Conservation (phyloP, 2,329 filamentous ascomycete genomes). For the Talaromyces funiculosus region DNA sequence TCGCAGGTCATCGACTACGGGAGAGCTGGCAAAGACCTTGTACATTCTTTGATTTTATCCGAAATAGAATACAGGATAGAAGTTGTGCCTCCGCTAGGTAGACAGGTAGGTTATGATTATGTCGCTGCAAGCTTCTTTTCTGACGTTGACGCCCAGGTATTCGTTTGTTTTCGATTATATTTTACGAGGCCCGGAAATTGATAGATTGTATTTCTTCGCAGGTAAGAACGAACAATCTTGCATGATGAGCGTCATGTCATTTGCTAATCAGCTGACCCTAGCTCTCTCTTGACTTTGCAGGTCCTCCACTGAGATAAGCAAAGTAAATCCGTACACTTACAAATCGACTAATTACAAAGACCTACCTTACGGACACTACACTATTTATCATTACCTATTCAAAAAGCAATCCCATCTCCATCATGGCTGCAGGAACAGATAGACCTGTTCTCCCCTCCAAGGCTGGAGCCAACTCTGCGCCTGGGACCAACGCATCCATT, state of each 20-base stretch:
- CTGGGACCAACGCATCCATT: constrained; percentile 57
- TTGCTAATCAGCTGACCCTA: neutral
- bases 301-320: neutral
- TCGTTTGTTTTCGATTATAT: neutral
- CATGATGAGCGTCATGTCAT: neutral
- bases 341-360: neutral
- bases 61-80: constrained; percentile 10
- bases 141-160: neutral
- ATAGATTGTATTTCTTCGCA: constrained; percentile 9
- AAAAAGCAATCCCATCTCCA: neutral
- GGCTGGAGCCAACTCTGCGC: constrained; percentile 22
- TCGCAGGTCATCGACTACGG: constrained; percentile 13
- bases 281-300: neutral
- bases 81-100: constrained; percentile 4
- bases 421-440: constrained; percentile 10
- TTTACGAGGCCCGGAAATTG: neutral
- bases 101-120: constrained; percentile 3
- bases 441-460: constrained; percentile 7
- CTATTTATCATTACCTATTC: neutral
- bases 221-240: neutral
- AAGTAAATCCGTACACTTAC: neutral
- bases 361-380: neutral
- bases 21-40: constrained; percentile 6
- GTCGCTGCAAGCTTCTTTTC: neutral
- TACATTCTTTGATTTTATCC: constrained; percentile 10